Conservation (phyloP, 1,284 basidiomycete species). For the Rhodotorula sp. region DNA sequence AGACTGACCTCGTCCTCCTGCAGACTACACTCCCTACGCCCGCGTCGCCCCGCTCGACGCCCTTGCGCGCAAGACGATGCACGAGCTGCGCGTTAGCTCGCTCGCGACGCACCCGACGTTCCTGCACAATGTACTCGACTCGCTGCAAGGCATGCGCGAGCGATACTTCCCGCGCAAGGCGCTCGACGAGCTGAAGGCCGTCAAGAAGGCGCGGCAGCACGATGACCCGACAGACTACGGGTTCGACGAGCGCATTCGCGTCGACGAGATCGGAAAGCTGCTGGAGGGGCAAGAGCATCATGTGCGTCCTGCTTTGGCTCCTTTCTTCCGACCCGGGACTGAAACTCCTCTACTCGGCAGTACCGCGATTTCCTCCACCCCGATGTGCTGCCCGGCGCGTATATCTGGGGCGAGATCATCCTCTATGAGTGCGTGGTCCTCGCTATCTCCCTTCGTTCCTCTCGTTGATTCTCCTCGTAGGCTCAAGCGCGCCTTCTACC, state of each 20-base stretch:
- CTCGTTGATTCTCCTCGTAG: slow-evolving; percentile 1
- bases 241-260: slow-evolving; percentile 35
- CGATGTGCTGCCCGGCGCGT: slow-evolving; percentile 26
- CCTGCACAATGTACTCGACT: slow-evolving; percentile 7
- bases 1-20: not conserved
- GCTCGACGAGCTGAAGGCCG: slow-evolving; percentile 6
- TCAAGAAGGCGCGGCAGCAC: not conserved
- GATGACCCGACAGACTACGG: slow-evolving; percentile 31
- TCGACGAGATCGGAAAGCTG: slow-evolving; percentile 36
- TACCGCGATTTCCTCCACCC: slow-evolving; percentile 40
- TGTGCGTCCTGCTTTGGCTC: not conserved
- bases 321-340: too few relatives aligned
- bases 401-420: slow-evolving; percentile 37
- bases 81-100: slow-evolving; percentile 35
- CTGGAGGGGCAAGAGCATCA: slow-evolving; percentile 36
- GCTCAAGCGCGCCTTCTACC: slow-evolving; percentile 29
- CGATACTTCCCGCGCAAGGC: slow-evolving; percentile 15
- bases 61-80: slow-evolving; percentile 34
- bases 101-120: slow-evolving; percentile 32
- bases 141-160: slow-evolving; percentile 4
- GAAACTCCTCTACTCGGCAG: not conserved
- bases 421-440: slow-evolving; percentile 33
- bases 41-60: slow-evolving; percentile 33
- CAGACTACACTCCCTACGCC: slow-evolving; percentile 39
- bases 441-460: not conserved